Evolutionary conservation across 371 early-diverging fungal species (phyloP), one percentile per base, ranked within the genome.

Genomic region (Blastocladiella emersonii): DNA sequence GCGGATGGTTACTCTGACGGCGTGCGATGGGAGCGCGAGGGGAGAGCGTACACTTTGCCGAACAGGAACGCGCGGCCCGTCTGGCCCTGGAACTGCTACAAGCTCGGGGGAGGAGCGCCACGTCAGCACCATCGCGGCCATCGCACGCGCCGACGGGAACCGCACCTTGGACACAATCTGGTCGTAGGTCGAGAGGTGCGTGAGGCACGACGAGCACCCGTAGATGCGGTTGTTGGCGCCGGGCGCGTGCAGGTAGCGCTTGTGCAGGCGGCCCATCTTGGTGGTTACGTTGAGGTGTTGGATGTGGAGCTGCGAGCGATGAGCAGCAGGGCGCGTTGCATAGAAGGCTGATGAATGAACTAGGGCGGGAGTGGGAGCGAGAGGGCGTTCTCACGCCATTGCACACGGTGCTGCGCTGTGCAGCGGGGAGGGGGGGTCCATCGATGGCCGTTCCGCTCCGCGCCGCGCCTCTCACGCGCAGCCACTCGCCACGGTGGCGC

Each of bases 11-110:
- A 17, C 27, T 25, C 27, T 25, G 57, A 17, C 25, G 55, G 32
- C 12, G 45, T 23, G 32, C 7, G 36, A 64, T 25, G 34, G 19
- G 27, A 62, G 45, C n/a, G 32, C 4, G 49, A 61, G 66, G 45
- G 35, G 25, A 34, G 21, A 15, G 64, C 63, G 57, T 78, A 83
- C 65, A 85, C 86, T 35, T 68, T 65, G 34, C 80, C 74, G 63
- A 88, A 87, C 8, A 91, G 72, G 67, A 82, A 89, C 0, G 88
- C 91, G 65, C 78, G 80, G 49, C 91, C 90, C 65, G 76, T 73
- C 41, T 74, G 70, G 1, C 89, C 89, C 70, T 82, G 86, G 65
- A 89, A 88, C 3, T 75, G 74, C 85, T 85, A 67, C 1, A 27
- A 10, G 62, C 23, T 57, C 44, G 39, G 45, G 36, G 34, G 15